These are phyloP conservation scores for Phylloporus sp. DNA, from an alignment of 768 basidiomycete genomes.

Conservation along the genomic window DNA sequence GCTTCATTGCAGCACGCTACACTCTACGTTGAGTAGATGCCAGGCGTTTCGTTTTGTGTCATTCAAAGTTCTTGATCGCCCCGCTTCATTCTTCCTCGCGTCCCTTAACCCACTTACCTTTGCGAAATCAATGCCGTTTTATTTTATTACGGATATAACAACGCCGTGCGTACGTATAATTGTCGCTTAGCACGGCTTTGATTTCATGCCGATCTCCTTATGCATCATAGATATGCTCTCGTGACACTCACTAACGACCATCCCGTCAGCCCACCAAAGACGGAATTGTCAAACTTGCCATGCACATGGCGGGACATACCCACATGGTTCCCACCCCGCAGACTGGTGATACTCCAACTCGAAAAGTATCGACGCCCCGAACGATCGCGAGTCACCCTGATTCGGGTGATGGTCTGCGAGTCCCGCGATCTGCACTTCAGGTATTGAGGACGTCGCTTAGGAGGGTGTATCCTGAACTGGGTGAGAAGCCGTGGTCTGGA, in stretches of 20 bases:
- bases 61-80: neutral
- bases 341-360: constrained; percentile 8
- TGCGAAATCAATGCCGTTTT: neutral
- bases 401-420: constrained; percentile 48
- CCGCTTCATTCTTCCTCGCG: neutral
- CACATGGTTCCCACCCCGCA: constrained; percentile 25
- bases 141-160: neutral
- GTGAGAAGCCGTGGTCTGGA: constrained; percentile 59
- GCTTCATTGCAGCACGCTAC: neutral
- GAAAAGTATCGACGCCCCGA: constrained; percentile 67
- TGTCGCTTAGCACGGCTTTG: neutral
- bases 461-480: constrained; percentile 73
- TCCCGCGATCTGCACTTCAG: constrained; percentile 56
- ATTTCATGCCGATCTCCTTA: neutral
- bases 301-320: constrained; percentile 73
- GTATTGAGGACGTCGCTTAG: constrained; percentile 50
- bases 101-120: neutral
- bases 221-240: neutral
- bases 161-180: neutral
- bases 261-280: constrained; percentile 58
- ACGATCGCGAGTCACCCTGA: constrained; percentile 62
- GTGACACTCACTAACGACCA: neutral
- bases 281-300: constrained; percentile 72
- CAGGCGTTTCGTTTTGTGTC: neutral
- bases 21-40: neutral